Conservation (phyloP, 805 yeast species). For the Metschnikowia continentalis region DNA sequence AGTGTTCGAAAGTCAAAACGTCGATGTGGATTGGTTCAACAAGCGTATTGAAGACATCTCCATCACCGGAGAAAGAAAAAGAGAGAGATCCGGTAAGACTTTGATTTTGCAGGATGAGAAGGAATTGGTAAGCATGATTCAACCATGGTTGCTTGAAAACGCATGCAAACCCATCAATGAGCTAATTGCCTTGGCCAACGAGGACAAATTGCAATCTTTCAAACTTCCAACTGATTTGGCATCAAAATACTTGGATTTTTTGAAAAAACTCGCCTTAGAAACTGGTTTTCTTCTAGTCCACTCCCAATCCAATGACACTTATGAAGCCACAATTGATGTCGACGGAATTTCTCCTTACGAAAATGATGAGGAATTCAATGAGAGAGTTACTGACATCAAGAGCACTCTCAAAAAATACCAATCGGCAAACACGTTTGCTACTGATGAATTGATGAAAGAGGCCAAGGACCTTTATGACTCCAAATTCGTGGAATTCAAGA, state of each 20-base stretch:
- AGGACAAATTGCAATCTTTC: conserved; percentile 25
- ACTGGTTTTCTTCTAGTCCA: conserved; percentile 64
- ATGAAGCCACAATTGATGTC: conserved; percentile 59
- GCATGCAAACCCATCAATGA: conserved; percentile 29
- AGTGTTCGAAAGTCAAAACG: conserved; percentile 77
- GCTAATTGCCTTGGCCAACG: conserved; percentile 29
- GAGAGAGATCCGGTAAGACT: conserved; percentile 61
- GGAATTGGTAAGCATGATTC: conserved; percentile 57
- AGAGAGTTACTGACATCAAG: conserved; percentile 48
- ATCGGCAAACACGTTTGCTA: conserved; percentile 58
- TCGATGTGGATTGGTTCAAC: conserved; percentile 91
- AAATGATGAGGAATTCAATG: conserved; percentile 58
- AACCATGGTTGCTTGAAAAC: conserved; percentile 46
- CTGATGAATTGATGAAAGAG: conserved; percentile 46
- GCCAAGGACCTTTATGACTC: conserved; percentile 60
- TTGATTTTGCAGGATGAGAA: conserved; percentile 68
- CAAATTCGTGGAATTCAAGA: conserved; percentile 80
- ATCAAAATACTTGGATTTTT: conserved; percentile 51
- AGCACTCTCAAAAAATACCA: conserved; percentile 61
- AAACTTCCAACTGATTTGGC: conserved; percentile 46
- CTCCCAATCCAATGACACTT: conserved; percentile 51
- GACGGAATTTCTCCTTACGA: conserved; percentile 72
- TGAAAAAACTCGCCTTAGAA: conserved; percentile 62
- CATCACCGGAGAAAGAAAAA: conserved; percentile 63
- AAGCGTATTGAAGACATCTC: conserved; percentile 77